Percentiles rank a stretch among this genome's conserved stretches.
Conservation (phyloP, 768 basidiomycete species). For the Paxillus ammoniavirescens region DNA sequence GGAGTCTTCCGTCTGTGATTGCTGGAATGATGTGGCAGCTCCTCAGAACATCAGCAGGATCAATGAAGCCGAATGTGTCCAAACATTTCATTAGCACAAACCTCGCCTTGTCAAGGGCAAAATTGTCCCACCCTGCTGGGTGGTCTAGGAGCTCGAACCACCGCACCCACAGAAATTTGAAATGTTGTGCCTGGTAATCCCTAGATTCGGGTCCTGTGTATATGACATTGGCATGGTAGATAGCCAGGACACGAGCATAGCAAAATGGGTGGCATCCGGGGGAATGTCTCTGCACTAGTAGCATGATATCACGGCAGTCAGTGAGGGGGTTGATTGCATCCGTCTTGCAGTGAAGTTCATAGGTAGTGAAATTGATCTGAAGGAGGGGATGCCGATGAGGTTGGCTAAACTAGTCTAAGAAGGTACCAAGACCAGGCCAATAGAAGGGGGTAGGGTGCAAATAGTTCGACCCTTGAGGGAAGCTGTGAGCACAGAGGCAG, state of each 20-base stretch:
- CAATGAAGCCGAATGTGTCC: constrained; percentile 2
- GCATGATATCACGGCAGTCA: background rate
- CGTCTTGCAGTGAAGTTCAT: background rate
- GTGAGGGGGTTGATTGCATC: background rate
- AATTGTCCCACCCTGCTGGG: background rate
- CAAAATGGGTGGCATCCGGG: background rate
- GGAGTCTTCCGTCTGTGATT: background rate
- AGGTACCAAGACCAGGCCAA: no score
- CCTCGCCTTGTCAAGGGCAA: background rate
- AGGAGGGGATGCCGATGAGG: background rate
- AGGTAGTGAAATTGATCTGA: background rate
- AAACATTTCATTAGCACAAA: background rate
- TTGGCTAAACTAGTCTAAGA: no score
- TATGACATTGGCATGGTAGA: no score
- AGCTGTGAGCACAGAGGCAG: no score
- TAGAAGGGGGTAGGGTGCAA: no score
- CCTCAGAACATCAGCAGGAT: no score
- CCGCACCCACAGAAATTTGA: no score
- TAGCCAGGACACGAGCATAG: constrained; percentile 1
- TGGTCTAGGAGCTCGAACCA: background rate
- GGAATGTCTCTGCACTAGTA: background rate
- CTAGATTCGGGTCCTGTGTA: no score
- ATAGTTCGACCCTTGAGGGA: no score
- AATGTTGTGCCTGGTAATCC: background rate
- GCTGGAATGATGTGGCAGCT: no score